Conservation (phyloP, 1,284 basidiomycete genomes). For the Ustilago tritici region DNA sequence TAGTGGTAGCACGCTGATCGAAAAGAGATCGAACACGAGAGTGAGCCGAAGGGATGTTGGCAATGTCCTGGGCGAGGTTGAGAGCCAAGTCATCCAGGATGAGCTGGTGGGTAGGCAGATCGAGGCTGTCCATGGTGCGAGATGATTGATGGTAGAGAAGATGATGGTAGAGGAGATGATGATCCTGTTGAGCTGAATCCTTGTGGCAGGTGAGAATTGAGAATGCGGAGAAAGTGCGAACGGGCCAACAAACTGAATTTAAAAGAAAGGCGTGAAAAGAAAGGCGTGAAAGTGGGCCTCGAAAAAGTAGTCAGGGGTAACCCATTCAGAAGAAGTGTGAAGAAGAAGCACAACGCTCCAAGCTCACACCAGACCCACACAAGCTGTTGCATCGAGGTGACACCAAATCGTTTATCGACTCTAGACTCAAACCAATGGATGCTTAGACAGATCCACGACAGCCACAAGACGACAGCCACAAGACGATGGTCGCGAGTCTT, state of each 20-base stretch:
- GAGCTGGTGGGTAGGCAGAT: slow-evolving; percentile 80
- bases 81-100: slow-evolving; percentile 83
- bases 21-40: slow-evolving; percentile 37
- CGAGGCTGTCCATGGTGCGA: slow-evolving; percentile 69
- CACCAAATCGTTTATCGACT: too few relatives aligned
- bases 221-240: not conserved
- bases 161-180: not conserved
- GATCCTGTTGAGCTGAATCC: too few relatives aligned
- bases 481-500: not conserved
- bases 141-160: not conserved
- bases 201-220: not conserved
- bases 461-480: too few relatives aligned
- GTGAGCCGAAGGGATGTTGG: slow-evolving; percentile 54
- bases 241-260: not conserved
- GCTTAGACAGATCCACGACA: not conserved
- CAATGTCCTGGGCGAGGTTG: slow-evolving; percentile 72
- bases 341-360: not conserved
- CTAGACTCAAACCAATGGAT: too few relatives aligned
- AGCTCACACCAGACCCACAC: too few relatives aligned
- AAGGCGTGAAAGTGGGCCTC: not conserved
- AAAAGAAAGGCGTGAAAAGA: not conserved
- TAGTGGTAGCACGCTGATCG: slow-evolving; percentile 47
- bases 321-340: not conserved
- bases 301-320: too few relatives aligned
- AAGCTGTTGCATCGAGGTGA: too few relatives aligned